These are phyloP conservation scores for Carex littledalei DNA, from an alignment of 176 grass and related monocot genomes.

Conservation along the genomic window DNA sequence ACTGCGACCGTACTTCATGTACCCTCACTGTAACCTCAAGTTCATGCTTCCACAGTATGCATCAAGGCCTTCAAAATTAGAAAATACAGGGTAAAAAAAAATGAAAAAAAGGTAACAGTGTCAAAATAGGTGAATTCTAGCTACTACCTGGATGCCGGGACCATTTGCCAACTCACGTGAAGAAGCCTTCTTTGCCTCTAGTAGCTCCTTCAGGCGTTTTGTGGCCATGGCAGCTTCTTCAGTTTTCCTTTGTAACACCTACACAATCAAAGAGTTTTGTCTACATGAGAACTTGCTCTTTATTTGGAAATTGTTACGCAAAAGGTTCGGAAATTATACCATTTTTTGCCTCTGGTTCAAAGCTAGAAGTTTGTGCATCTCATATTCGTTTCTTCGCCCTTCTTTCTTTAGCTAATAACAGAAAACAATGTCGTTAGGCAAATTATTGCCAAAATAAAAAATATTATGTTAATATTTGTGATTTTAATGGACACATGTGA, in stretches of 20 bases:
- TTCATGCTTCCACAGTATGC: conserved; percentile 74
- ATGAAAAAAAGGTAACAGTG: not conserved
- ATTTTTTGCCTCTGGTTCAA: conserved; percentile 93
- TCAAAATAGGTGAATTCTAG: not conserved
- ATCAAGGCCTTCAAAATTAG: conserved; percentile 52
- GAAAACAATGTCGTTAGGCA: not conserved
- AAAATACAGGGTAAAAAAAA: conserved; percentile 23
- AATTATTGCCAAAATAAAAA: not conserved
- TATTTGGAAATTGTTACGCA: not conserved
- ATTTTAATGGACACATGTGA: not conserved
- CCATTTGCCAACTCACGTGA: conserved; percentile 54
- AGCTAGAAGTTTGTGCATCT: conserved; percentile 92
- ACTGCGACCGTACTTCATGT: conserved; percentile 81
- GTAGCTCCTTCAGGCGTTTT: conserved; percentile 75
- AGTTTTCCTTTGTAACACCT: conserved; percentile 91
- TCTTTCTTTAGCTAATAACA: conserved; percentile 83
- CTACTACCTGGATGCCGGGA: conserved; percentile 61
- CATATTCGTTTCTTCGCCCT: conserved; percentile 84
- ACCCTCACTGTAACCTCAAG: conserved; percentile 73
- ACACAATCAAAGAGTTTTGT: conserved; percentile 2
- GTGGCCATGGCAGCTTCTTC: conserved; percentile 82
- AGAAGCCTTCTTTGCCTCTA: conserved; percentile 75
- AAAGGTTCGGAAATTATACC: conserved; percentile 32
- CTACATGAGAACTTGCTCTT: not conserved
- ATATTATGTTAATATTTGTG: not conserved